Evolutionary conservation across 805 yeast genomes (phyloP), one percentile per base, ranked within the genome.

Genomic region (Candida pini): DNA sequence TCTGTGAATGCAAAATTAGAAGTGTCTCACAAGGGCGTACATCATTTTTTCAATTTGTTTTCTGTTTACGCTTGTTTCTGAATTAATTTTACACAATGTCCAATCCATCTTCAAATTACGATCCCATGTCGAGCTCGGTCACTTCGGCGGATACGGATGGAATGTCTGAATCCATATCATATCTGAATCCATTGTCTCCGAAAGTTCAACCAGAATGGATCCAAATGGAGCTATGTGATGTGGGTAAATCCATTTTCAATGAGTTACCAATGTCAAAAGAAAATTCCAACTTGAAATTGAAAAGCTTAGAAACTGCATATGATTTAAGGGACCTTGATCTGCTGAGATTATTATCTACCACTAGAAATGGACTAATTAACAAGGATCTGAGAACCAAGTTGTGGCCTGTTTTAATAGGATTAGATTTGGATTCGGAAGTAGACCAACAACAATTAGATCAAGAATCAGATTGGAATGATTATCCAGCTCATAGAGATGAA

Each of bases 401-500:
- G 1, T 78, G 85, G 85, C 79, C 81, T 0, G 19, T 64, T 4
- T 48, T 77, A 12, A 45, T 76, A 32, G 64, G 64, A 0, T 32
- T 65, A n/a, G 41, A 39, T 10, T 35, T 32, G 9, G 45, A 47
- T 29, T 17, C n/a, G 26, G 8, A 15, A 43, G 31, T 47, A 51
- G 34, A 31, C 29, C 16, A 40, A 24, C 13, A 15, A 16, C 12
- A 31, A 20, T 9, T 26, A 20, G 28, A 20, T 17, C n/a, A 18
- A 12, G 25, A 30, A 12, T 9, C 7, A 2, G 33, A 35, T 36
- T 30, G 36, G 35, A 18, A 61, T 66, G 33, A 17, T 26, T 45
- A 68, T 30, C 62, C 62, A 1, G 62, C 65, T 3, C 95, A 84
- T 51, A 61, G 60, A 33, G 96, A 87, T 51, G 92, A 82, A 48